Evolutionary conservation across 176 grass and related monocot species (phyloP), one percentile per base, ranked within the genome.

Genomic region (Eremochloa ophiuroides): DNA sequence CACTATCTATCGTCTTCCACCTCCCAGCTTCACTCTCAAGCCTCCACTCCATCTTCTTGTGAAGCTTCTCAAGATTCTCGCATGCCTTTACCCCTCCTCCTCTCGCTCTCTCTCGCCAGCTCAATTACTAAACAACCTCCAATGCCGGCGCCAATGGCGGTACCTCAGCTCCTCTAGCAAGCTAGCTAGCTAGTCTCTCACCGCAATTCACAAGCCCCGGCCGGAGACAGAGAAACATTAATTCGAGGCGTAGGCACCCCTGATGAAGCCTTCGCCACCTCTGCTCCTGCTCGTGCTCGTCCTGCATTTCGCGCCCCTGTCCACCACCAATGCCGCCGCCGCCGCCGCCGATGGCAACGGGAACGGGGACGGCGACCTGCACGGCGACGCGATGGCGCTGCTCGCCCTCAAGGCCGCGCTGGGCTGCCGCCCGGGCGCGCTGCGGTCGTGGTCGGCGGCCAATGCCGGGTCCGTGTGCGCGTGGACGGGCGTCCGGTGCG

Each of bases 51-150:
- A 94, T 75, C 84, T 85, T 80, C 86, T 56, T 80, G 72, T 94
- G 95, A 93, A 93, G 84, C 85, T 94, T 98, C 90, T 66, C 88
- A 88, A 94, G 83, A 94, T 95, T 91, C 90, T 88, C 66, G 8
- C 79, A 83, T 55, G 48, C 91, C 78, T 85, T 92, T 83, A 23
- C 53, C 53, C 53, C 58, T 63, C 29, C 35, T 62, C 28, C 15
- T 18, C 27, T 72, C 69, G 48, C 34, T 34, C 4, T 35, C 34
- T 35, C 34, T 35, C 38, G 14, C 3, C 23, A 81, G 1, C 69
- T 80, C n/a, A n/a, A n/a, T n/a, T 61, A 75, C 53, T 55, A 18
- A 77, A 44, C 27, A 28, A 61, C 25, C 79, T 68, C 68, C 40
- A 31, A 68, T 62, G 83, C 13, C 78, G 25, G 46, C 35, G 74